Evolutionary conservation across 371 early-diverging fungal species (phyloP), one percentile per base, ranked within the genome.

Genomic region (Coemansia sp.): DNA sequence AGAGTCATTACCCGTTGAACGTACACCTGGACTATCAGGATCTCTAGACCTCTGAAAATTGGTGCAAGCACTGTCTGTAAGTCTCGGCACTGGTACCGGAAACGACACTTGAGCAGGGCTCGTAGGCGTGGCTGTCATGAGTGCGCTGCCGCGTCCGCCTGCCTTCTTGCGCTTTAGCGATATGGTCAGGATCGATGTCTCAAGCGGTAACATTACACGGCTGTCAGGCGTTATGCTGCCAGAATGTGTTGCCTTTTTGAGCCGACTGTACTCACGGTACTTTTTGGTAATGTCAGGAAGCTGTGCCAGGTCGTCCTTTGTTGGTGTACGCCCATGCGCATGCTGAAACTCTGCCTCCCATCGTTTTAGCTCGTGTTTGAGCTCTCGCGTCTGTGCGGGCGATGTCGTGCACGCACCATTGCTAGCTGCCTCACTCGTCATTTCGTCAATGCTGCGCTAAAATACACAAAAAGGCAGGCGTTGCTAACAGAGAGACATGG

Each of bases 281-380:
- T 75, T 75, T 52, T 57, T 45, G 1, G 68, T 64, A 47, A 75
- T 62, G 11, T 72, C 68, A 14, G 73, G 68, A 7, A 40, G 59
- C 18, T 58, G 61, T 7, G 37, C 14, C 22, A 75, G 57, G 37
- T 84, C 84, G 3, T 69, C 70, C 45, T 82, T 82, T 7, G 80
- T 80, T 1, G 84, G 81, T 2, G 58, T 47, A 1, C 84, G 80
- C 7, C 72, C 72, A 42, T 84, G 71, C 1, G 66, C 68, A 6
- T 26, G 54, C 40, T 72, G 68, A 55, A 84, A 84, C 54, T 55
- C 61, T 3, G 78, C 77, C 59, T 84, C 84, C 84, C 84, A 84
- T 52, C 71, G 67, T 50, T 84, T 84, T 50, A 84, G 68, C 61
- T 84, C 81, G 27, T 75, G 68, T 62, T 75, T 75, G 47, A 75